These are phyloP conservation scores for Basipetospora chlamydospora DNA, from an alignment of 2,329 filamentous ascomycete species.

Conservation along the genomic window DNA sequence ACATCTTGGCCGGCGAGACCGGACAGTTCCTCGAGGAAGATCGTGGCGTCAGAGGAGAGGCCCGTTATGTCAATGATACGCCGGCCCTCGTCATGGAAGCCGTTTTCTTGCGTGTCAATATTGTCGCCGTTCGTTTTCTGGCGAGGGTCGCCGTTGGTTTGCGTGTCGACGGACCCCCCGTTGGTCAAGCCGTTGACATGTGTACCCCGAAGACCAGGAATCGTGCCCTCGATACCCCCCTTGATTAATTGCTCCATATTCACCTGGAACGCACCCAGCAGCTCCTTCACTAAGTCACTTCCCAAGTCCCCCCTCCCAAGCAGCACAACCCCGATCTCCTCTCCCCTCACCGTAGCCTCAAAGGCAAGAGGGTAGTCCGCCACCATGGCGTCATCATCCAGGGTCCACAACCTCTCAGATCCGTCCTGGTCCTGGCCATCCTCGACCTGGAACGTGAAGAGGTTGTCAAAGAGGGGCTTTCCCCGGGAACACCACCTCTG, in stretches of 20 bases:
- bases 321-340: conserved; percentile 39
- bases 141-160: too few species aligned
- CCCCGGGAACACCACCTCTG: conserved; percentile 59
- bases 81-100: too few species aligned
- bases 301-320: conserved; percentile 35
- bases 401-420: conserved; percentile 35
- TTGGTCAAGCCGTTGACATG: background rate
- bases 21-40: conserved; percentile 41
- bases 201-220: too few species aligned
- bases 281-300: conserved; percentile 14
- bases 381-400: conserved; percentile 29
- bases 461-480: conserved; percentile 55
- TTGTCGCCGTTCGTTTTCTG: background rate
- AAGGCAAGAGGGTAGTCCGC: conserved; percentile 67
- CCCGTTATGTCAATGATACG: background rate
- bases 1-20: conserved; percentile 38
- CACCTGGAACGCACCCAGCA: conserved; percentile 26
- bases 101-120: too few species aligned
- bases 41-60: background rate
- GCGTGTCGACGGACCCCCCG: background rate
- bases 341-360: conserved; percentile 47
- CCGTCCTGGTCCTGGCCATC: conserved; percentile 11
- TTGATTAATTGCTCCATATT: conserved; percentile 22
- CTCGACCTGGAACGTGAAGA: conserved; percentile 68
- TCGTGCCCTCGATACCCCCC: background rate